These are phyloP conservation scores for Camelina laxa DNA, from an alignment of 345 rosid species.

Conservation along the genomic window DNA sequence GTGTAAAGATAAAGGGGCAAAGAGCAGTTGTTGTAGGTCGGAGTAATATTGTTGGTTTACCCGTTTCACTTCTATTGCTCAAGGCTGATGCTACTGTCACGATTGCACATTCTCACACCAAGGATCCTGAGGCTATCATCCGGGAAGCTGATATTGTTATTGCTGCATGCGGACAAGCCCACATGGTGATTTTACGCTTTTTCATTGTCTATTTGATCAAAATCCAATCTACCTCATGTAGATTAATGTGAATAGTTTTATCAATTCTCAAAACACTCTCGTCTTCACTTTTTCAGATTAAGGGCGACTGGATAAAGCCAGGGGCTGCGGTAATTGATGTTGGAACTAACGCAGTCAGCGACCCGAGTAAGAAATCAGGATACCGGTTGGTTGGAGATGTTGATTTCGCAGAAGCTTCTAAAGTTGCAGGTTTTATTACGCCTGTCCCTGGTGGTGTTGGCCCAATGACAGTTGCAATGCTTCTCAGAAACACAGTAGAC, in stretches of 20 bases:
- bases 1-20: conserved; percentile 71
- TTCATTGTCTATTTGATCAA: neutral
- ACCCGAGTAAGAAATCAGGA: conserved; percentile 75
- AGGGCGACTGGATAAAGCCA: conserved; percentile 90
- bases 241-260: neutral
- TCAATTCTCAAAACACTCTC: neutral
- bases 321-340: conserved; percentile 98
- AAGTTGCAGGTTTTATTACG: conserved; percentile 81
- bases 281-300: conserved; percentile 58
- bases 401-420: conserved; percentile 73
- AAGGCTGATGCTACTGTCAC: conserved; percentile 95
- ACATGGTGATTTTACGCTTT: conserved; percentile 59
- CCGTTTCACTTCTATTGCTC: conserved; percentile 81
- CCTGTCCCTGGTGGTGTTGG: conserved; percentile 99
- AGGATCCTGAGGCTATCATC: conserved; percentile 65
- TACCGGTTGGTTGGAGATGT: conserved; percentile 96
- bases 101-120: conserved; percentile 73
- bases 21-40: conserved; percentile 89
- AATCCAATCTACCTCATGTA: neutral
- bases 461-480: conserved; percentile 97
- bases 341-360: conserved; percentile 82
- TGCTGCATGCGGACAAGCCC: conserved; percentile 93
- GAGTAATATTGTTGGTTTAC: conserved; percentile 92
- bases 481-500: conserved; percentile 80
- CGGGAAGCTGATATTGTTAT: conserved; percentile 89